Conservation (phyloP, 176 grass and related monocot species). For the Eragrostis nindensis region DNA sequence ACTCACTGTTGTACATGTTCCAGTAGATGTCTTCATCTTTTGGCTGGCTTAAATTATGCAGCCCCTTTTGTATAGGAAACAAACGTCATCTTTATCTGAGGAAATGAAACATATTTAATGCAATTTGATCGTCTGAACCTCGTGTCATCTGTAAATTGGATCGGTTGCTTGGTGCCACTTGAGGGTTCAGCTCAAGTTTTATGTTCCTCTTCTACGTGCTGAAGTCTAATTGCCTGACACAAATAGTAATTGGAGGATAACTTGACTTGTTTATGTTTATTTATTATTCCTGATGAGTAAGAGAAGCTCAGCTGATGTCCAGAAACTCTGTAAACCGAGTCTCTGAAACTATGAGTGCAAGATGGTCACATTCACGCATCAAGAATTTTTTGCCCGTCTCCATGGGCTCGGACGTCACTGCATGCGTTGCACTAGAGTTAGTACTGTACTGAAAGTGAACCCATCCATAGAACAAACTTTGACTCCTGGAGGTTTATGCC, state of each 20-base stretch:
- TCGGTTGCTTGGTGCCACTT: not conserved
- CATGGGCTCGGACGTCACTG: not conserved
- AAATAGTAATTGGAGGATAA: too few species aligned
- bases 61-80: constrained; percentile 53
- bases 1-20: constrained; percentile 45
- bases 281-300: too few species aligned
- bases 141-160: not conserved
- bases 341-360: not conserved
- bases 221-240: not conserved
- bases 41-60: constrained; percentile 1
- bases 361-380: not conserved
- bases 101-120: not conserved
- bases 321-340: not conserved
- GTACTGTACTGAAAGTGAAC: not conserved
- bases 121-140: not conserved
- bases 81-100: not conserved
- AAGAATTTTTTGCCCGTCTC: not conserved
- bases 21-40: constrained; percentile 29
- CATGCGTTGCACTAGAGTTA: not conserved
- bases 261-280: too few species aligned
- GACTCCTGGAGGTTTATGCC: not conserved
- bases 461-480: not conserved
- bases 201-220: not conserved
- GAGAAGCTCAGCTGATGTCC: not conserved
- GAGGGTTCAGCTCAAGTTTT: not conserved